Conservation (phyloP, 306 rosid genomes). For the Cicer bijugum region DNA sequence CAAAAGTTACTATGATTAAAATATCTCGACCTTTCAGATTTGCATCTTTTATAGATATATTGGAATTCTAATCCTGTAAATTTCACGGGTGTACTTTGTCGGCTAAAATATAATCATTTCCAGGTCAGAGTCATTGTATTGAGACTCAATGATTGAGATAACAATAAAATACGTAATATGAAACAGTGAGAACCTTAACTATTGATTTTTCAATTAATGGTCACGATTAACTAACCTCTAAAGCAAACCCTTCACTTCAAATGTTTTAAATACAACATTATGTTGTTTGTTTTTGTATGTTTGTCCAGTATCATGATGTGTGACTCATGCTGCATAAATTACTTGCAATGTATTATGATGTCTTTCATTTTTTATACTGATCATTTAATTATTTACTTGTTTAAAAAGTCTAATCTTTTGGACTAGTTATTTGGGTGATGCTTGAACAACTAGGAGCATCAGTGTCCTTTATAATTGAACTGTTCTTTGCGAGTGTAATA, state of each 20-base stretch:
- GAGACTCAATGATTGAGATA: not conserved
- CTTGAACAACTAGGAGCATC: conserved; percentile 31
- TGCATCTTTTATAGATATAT: not conserved
- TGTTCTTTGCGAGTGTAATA: conserved; percentile 43
- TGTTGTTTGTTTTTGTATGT: conserved; percentile 23
- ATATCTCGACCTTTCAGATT: conserved; percentile 14
- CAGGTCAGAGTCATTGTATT: not conserved
- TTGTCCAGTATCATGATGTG: conserved; percentile 21
- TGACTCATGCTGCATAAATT: not conserved
- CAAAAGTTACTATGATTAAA: conserved; percentile 13
- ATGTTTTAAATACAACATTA: not conserved
- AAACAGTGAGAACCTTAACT: not conserved
- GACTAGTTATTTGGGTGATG: conserved; percentile 31
- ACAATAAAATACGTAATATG: not conserved
- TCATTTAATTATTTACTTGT: conserved; percentile 9
- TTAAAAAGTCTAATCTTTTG: conserved; percentile 4
- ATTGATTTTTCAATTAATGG: not conserved
- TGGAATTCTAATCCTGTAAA: not conserved
- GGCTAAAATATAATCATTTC: not conserved
- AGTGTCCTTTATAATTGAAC: conserved; percentile 31
- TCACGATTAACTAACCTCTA: not conserved
- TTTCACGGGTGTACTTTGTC: not conserved
- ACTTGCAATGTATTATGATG: conserved; percentile 10
- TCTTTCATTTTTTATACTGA: conserved; percentile 6
- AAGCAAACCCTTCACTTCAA: not conserved